Conservation (phyloP, 371 early-diverging fungal genomes). For the Entomophthora muscae region DNA sequence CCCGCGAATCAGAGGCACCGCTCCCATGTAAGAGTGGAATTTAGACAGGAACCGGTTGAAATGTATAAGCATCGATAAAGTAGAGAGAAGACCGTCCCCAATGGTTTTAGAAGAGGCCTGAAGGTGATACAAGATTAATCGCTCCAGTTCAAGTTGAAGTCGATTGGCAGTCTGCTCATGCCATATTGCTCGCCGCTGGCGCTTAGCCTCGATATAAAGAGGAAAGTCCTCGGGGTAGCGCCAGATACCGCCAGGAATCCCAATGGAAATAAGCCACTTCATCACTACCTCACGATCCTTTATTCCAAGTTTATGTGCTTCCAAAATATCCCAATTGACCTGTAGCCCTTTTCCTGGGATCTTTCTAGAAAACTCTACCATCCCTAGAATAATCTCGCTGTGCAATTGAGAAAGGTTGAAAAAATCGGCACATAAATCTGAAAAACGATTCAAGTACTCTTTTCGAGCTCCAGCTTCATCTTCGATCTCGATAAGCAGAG, state of each 20-base stretch:
- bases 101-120: too few species aligned
- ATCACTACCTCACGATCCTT: background rate
- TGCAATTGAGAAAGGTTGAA: background rate
- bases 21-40: background rate
- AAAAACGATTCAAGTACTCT: background rate
- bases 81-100: background rate
- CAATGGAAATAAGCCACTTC: background rate
- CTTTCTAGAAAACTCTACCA: background rate
- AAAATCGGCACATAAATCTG: background rate
- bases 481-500: background rate
- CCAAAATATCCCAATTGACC: background rate
- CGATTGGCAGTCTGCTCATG: background rate
- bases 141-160: background rate
- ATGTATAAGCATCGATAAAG: background rate
- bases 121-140: background rate
- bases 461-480: background rate
- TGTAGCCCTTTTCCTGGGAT: background rate
- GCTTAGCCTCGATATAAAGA: background rate
- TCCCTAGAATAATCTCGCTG: background rate
- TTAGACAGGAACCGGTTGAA: background rate
- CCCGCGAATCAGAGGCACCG: background rate
- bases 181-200: constrained; percentile 1
- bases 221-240: background rate
- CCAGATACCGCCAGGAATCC: background rate
- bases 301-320: too few species aligned